These are phyloP conservation scores for Agrocybe chaxingu DNA, from an alignment of 768 basidiomycete genomes.

Conservation along the genomic window DNA sequence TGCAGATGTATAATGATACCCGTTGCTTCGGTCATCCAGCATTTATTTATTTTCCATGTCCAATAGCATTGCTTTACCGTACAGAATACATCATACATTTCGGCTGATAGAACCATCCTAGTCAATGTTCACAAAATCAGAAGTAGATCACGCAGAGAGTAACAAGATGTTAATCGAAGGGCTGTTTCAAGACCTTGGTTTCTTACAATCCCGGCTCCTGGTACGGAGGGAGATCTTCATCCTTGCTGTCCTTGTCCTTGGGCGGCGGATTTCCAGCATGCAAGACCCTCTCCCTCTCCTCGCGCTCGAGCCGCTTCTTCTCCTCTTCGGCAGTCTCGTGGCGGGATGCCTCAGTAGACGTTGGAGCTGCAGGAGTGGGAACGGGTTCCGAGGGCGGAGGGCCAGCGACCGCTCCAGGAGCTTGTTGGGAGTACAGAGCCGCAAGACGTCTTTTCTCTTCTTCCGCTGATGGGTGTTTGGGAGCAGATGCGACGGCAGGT, in stretches of 20 bases:
- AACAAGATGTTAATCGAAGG: background rate
- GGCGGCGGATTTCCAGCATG: slow-evolving; percentile 17
- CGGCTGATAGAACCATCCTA: background rate
- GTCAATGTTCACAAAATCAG: background rate
- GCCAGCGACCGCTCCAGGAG: slow-evolving; percentile 4
- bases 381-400: slow-evolving; percentile 3
- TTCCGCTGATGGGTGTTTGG: slow-evolving; percentile 46
- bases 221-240: slow-evolving; percentile 51
- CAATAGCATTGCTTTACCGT: background rate
- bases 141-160: background rate
- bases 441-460: slow-evolving; percentile 66
- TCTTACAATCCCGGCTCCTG: slow-evolving; percentile 29
- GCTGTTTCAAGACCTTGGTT: background rate
- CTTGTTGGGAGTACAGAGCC: slow-evolving; percentile 31
- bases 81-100: too few species aligned
- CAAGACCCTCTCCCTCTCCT: slow-evolving; percentile 59
- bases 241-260: slow-evolving; percentile 27
- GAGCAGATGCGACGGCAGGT: slow-evolving; percentile 16
- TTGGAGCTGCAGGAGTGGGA: slow-evolving; percentile 1
- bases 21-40: too few species aligned
- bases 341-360: slow-evolving; percentile 7
- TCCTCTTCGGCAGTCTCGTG: slow-evolving; percentile 60
- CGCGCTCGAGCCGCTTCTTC: slow-evolving; percentile 56
- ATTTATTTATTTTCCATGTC: too few species aligned
- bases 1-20: background rate